A percentile compares a stretch with the other conserved stretches of the same genome.
Evolutionary conservation across 2,329 filamentous ascomycete genomes (phyloP).

Genomic region (Xylariaceae sp.): DNA sequence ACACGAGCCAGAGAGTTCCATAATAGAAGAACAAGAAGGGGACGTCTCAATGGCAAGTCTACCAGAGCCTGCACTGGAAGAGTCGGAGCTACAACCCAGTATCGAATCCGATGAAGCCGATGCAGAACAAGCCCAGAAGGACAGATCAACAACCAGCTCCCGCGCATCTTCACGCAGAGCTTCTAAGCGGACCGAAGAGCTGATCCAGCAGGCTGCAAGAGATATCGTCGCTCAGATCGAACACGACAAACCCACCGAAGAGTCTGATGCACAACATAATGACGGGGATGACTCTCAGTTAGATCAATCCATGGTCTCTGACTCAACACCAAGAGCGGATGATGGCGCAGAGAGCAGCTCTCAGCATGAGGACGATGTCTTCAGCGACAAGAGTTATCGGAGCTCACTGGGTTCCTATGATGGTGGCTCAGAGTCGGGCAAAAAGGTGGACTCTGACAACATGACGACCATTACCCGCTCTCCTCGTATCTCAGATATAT

Average conservation of each 20-base stretch:
- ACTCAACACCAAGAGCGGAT: slow-evolving; percentile 20
- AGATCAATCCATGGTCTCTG: slow-evolving; percentile 24
- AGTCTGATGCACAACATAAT: slow-evolving; percentile 23
- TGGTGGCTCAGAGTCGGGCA: slow-evolving; percentile 31
- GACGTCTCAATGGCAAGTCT: too few relatives aligned
- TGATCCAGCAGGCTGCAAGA: slow-evolving; percentile 52
- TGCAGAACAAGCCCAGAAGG: slow-evolving; percentile 7
- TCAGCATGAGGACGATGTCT: slow-evolving; percentile 55
- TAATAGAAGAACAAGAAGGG: background rate
- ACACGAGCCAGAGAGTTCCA: background rate
- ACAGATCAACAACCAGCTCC: slow-evolving; percentile 1
- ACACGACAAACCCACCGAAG: slow-evolving; percentile 28
- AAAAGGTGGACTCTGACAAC: slow-evolving; percentile 29
- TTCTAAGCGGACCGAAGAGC: slow-evolving; percentile 47
- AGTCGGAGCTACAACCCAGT: slow-evolving; percentile 19
- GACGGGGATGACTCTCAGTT: slow-evolving; percentile 29
- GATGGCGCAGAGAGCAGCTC: slow-evolving; percentile 46
- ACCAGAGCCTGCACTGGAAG: too few relatives aligned
- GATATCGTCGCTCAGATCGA: slow-evolving; percentile 50
- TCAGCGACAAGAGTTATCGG: slow-evolving; percentile 56
- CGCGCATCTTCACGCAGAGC: slow-evolving; percentile 29
- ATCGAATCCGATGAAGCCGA: slow-evolving; percentile 21
- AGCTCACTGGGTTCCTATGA: slow-evolving; percentile 55
- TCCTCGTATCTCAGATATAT: slow-evolving; percentile 50
- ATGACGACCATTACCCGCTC: slow-evolving; percentile 36